phyloP scores from a whole-genome alignment of 495 filamentous ascomycete species.

The Penicillium desertorum region DNA sequence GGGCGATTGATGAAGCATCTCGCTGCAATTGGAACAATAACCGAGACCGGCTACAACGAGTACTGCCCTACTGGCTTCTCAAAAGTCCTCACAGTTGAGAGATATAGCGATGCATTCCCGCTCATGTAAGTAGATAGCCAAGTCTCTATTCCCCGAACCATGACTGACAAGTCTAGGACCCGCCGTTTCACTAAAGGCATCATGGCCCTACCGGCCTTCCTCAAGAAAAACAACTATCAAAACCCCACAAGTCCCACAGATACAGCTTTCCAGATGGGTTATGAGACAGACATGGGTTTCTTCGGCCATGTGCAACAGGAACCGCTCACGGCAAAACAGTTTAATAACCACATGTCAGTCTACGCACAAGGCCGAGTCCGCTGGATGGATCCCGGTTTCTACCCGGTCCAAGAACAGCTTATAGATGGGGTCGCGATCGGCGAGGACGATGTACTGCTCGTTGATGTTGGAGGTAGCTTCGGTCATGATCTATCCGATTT shows the following conservation, averaged over 20 bases:
- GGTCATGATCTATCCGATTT: constrained; percentile 54
- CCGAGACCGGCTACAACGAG: constrained; percentile 37
- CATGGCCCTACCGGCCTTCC: constrained; percentile 15
- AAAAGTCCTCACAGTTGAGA: constrained; percentile 33
- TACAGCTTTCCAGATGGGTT: constrained; percentile 13
- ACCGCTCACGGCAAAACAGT: constrained; percentile 19
- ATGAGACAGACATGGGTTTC: constrained; percentile 9
- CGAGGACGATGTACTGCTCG: constrained; percentile 29
- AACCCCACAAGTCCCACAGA: constrained; percentile 19
- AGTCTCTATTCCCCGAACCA: neutral
- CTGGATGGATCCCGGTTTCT: constrained; percentile 44
- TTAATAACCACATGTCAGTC: constrained; percentile 44
- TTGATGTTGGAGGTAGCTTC: constrained; percentile 57
- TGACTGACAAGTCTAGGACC: constrained; percentile 12
- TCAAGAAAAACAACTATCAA: constrained; percentile 12
- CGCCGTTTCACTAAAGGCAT: constrained; percentile 22
- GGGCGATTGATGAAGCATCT: constrained; percentile 45
- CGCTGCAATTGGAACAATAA: constrained; percentile 44
- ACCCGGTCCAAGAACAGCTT: constrained; percentile 40
- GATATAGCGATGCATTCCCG: constrained; percentile 29
- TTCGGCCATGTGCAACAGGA: constrained; percentile 5
- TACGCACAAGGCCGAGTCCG: constrained; percentile 35
- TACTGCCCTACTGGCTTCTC: constrained; percentile 41
- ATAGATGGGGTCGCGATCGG: constrained; percentile 17
- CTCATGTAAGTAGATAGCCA: constrained; percentile 14